phyloP scores from a whole-genome alignment of 441 rosid species.

The Adansonia rubrostipa region DNA sequence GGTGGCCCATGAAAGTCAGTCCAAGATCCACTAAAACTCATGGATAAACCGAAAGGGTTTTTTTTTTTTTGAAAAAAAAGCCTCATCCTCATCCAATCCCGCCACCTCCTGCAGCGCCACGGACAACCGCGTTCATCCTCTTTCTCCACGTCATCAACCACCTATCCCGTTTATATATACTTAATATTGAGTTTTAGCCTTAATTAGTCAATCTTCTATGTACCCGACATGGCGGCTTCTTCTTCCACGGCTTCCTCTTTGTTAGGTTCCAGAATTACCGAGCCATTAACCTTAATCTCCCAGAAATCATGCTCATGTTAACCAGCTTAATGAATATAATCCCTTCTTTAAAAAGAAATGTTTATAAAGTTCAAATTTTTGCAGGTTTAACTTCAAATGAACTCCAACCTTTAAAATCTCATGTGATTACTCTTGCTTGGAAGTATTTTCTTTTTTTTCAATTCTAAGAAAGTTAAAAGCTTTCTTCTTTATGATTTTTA shows the following conservation, averaged over 20 bases:
- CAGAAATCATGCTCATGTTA: constrained; percentile 32
- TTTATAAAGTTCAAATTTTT: neutral
- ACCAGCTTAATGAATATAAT: neutral
- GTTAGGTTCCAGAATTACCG: constrained; percentile 16
- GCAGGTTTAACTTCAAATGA: neutral
- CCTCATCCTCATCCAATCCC: neutral
- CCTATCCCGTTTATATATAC: neutral
- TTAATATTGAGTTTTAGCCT: neutral
- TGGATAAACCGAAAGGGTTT: too few relatives aligned
- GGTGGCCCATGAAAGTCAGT: too few relatives aligned
- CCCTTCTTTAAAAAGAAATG: too few relatives aligned
- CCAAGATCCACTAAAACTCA: too few relatives aligned
- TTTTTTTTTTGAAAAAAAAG: neutral
- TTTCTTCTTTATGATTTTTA: too few relatives aligned
- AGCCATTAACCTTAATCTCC: constrained; percentile 15
- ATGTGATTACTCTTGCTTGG: too few relatives aligned
- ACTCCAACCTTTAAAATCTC: neutral
- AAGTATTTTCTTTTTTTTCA: too few relatives aligned
- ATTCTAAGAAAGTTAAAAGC: too few relatives aligned
- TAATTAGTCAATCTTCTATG: neutral
- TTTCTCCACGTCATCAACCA: neutral
- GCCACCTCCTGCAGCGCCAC: neutral
- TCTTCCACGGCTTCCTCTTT: constrained; percentile 31
- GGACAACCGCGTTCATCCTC: neutral
- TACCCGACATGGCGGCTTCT: constrained; percentile 34